These are phyloP conservation scores for Pelargonium myrrhifolium DNA, from an alignment of 441 rosid genomes.

Conservation along the genomic window DNA sequence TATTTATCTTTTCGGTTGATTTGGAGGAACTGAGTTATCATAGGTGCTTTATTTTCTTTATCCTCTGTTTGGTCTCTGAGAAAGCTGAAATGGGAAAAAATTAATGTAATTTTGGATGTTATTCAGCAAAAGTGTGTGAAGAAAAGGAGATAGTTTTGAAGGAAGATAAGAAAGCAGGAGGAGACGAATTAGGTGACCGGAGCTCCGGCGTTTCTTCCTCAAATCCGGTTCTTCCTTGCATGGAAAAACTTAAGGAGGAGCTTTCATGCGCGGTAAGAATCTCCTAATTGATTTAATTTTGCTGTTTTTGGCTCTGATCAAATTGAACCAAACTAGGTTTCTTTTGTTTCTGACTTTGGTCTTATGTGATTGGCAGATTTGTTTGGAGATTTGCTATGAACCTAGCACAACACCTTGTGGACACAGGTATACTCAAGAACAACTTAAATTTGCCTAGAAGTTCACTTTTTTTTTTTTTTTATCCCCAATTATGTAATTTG, in stretches of 20 bases:
- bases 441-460: not conserved
- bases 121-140: conserved; percentile 12
- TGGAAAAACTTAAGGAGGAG: conserved; percentile 82
- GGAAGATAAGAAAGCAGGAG: conserved; percentile 8
- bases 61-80: not conserved
- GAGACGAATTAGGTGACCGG: conserved; percentile 24
- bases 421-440: conserved; percentile 53
- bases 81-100: not conserved
- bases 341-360: not conserved
- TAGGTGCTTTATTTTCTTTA: not conserved
- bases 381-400: conserved; percentile 90
- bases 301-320: not conserved
- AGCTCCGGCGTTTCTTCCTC: conserved; percentile 28
- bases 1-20: not conserved
- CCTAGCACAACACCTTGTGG: conserved; percentile 96
- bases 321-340: conserved; percentile 9
- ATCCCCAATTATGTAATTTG: not conserved
- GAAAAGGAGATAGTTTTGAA: conserved; percentile 18
- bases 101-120: not conserved
- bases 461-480: not conserved
- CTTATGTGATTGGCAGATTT: conserved; percentile 45
- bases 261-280: conserved; percentile 84
- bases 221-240: conserved; percentile 37
- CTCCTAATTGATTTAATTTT: not conserved
- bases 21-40: not conserved